Percentiles rank a stretch among this genome's conserved stretches.
Evolutionary conservation across 1,284 basidiomycete species (phyloP).

Genomic region (Trichosporon sp.): DNA sequence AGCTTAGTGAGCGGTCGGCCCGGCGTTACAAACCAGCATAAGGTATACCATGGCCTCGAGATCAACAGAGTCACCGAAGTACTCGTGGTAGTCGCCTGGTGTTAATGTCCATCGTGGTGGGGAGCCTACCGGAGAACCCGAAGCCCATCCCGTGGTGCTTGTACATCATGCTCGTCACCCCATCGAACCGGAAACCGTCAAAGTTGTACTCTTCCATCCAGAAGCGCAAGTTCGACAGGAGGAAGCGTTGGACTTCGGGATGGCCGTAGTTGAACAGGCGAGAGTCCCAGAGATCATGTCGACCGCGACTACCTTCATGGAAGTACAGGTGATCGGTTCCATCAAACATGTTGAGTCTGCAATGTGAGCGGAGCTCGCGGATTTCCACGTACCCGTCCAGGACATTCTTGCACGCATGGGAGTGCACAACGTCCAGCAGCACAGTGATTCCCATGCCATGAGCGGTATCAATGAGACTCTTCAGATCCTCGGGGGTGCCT

Average conservation of each 20-base stretch:
- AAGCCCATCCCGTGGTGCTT: slow-evolving; percentile 94
- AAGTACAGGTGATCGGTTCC: slow-evolving; percentile 96
- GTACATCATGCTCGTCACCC: slow-evolving; percentile 99
- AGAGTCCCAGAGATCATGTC: slow-evolving; percentile 92
- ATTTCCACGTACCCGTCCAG: slow-evolving; percentile 62
- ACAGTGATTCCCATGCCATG: slow-evolving; percentile 90
- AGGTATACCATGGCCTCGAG: slow-evolving; percentile 88
- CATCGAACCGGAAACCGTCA: slow-evolving; percentile 97
- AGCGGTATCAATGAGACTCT: slow-evolving; percentile 89
- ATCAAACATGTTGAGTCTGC: slow-evolving; percentile 84
- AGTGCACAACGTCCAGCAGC: slow-evolving; percentile 93
- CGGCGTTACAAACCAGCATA: slow-evolving; percentile 71
- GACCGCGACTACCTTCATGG: slow-evolving; percentile 83
- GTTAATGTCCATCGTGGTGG: slow-evolving; percentile 1
- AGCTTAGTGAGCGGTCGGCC: no score
- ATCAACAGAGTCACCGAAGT: slow-evolving; percentile 83
- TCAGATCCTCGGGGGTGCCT: slow-evolving; percentile 86
- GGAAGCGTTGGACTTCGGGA: slow-evolving; percentile 90
- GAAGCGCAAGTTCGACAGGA: slow-evolving; percentile 90
- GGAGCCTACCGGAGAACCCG: slow-evolving; percentile 70
- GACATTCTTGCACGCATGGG: slow-evolving; percentile 96
- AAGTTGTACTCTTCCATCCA: slow-evolving; percentile 94
- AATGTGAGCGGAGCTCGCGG: background rate
- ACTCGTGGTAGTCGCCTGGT: slow-evolving; percentile 85
- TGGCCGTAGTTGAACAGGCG: slow-evolving; percentile 93